Evolutionary conservation across 257 asterid genomes (phyloP).

Genomic region (Anisodus acutangulus): DNA sequence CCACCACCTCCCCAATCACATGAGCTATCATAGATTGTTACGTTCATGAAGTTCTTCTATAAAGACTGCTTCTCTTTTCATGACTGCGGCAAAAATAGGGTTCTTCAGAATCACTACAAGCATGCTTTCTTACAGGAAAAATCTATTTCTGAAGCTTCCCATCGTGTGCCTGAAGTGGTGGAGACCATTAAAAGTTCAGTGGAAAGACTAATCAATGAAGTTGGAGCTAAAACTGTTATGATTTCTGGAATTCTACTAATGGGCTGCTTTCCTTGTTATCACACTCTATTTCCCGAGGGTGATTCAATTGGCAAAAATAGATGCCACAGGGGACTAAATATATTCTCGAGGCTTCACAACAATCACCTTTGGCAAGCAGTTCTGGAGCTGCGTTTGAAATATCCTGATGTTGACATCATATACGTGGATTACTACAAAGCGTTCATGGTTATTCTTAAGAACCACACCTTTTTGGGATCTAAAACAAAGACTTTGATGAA

Average conservation of each 20-base stretch:
- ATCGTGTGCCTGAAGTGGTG: conserved; percentile 1
- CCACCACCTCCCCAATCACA: background rate
- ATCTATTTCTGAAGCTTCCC: background rate
- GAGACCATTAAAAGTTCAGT: background rate
- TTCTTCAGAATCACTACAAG: background rate
- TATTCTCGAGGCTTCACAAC: too few relatives aligned
- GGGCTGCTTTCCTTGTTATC: background rate
- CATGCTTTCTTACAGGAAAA: conserved; percentile 5
- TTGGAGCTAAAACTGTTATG: too few relatives aligned
- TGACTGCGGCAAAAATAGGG: background rate
- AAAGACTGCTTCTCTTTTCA: background rate
- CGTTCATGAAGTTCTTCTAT: conserved; percentile 8
- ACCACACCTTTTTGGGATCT: background rate
- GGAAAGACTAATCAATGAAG: background rate
- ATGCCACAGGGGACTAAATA: too few relatives aligned
- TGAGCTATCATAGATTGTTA: background rate
- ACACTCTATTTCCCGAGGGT: background rate
- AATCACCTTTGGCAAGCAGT: too few relatives aligned
- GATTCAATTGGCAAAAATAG: too few relatives aligned
- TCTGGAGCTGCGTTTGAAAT: too few relatives aligned
- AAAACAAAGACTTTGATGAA: background rate
- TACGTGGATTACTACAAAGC: conserved; percentile 15
- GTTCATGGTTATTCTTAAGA: background rate
- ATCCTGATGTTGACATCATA: background rate
- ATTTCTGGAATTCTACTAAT: background rate